Evolutionary conservation across 2,329 filamentous ascomycete species (phyloP), one percentile per base, ranked within the genome.

Genomic region (Myriangium duriaei): DNA sequence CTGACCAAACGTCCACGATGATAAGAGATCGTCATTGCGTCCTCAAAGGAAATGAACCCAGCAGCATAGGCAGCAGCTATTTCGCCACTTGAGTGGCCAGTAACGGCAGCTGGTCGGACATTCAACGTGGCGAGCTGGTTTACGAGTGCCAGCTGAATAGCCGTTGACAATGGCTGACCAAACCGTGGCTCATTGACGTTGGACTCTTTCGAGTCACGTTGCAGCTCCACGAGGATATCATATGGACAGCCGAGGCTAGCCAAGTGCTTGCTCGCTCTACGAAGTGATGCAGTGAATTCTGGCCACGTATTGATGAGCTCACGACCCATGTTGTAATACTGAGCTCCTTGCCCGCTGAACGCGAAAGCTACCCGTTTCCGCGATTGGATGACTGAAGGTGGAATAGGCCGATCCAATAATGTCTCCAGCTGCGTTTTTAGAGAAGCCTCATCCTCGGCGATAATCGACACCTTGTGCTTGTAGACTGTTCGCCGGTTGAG

Each of bases 161-260:
- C 69, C 0, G 70, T 73, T 36, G 65, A 72, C 1, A 71, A 47
- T 0, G 71, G 66, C 43, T 74, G 71, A 0, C 65, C 61, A 14
- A 71, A 45, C 11, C 49, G 48, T 1, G 56, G 46, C n/a, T 50
- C 34, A 9, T 51, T 45, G 14, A 49, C 41, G 15, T 29, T 19
- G 26, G 45, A 42, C 11, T 21, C 6, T 3, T 50, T 39, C 2
- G 32, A 28, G 14, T 29, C 39, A 10, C 28, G 12, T 7, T n/a
- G 12, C 7, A 66, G 51, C 1, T 60, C 45, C 13, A 63, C 53
- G 1, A 64, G 51, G 54, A 51, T 52, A 6, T 15, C 17, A 5
- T 53, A 60, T 4, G 19, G 10, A 2, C 47, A 42, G 5, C 42
- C 41, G 4, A 48, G 39, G 11, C 38, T 19, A 5, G 7, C 17